These are phyloP conservation scores for Prunus yedoensis DNA, from an alignment of 331 rosid genomes.

Conservation along the genomic window DNA sequence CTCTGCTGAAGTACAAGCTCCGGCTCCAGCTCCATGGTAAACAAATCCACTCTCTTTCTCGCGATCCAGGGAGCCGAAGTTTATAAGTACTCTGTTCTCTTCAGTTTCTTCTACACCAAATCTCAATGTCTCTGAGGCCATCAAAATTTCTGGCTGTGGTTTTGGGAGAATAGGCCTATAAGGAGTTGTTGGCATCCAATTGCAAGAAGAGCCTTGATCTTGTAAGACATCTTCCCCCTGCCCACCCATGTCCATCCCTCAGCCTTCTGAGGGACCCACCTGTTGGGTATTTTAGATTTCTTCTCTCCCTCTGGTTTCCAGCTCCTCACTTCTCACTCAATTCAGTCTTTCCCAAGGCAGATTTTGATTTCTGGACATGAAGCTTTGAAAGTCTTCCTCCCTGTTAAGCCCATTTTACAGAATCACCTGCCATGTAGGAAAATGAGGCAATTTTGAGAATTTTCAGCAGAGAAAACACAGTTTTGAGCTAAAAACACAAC, in stretches of 20 bases:
- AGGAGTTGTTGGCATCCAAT: conserved; percentile 58
- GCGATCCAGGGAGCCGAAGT: neutral
- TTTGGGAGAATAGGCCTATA: conserved; percentile 35
- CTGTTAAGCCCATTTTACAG: conserved; percentile 1
- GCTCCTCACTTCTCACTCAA: too few species aligned
- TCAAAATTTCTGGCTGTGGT: conserved; percentile 5
- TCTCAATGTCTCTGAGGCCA: conserved; percentile 2
- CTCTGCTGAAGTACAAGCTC: neutral
- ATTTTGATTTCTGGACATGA: neutral
- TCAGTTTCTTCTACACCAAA: conserved; percentile 1
- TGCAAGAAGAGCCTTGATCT: conserved; percentile 21
- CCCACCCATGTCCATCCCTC: conserved; percentile 45
- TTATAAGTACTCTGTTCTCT: neutral
- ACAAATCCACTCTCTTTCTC: neutral
- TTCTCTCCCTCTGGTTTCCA: conserved; percentile 5
- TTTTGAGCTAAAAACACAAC: conserved; percentile 3
- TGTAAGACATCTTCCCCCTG: conserved; percentile 16
- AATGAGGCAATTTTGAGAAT: neutral
- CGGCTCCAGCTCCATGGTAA: neutral
- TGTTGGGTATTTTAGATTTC: neutral
- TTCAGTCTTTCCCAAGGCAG: neutral
- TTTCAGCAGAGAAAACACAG: neutral
- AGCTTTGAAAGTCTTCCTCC: neutral
- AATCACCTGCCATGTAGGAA: conserved; percentile 11
- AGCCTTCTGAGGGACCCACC: neutral